A percentile compares a stretch with the other conserved stretches of the same genome.
Conservation (phyloP, 2,329 filamentous ascomycete species). For the Didymella sp. region DNA sequence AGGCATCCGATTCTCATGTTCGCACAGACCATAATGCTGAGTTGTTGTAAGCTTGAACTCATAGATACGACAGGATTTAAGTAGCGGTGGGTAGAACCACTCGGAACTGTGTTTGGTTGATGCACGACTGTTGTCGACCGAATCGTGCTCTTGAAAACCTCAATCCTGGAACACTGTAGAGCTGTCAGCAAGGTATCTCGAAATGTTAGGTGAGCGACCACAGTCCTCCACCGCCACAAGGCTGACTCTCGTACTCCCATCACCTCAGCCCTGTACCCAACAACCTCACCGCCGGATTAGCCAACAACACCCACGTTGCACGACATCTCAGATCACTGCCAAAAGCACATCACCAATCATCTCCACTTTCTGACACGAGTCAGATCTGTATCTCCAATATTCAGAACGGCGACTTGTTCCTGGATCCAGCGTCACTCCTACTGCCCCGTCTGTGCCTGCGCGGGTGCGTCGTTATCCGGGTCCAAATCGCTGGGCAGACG, state of each 20-base stretch:
- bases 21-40: background rate
- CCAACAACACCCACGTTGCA: slow-evolving; percentile 15
- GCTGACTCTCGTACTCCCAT: slow-evolving; percentile 2
- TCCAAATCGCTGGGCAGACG: slow-evolving; percentile 7
- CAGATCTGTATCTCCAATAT: slow-evolving; percentile 14
- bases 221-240: background rate
- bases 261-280: slow-evolving; percentile 11
- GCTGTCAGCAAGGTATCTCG: background rate
- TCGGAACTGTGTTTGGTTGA: background rate
- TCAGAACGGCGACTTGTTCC: slow-evolving; percentile 8
- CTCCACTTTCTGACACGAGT: slow-evolving; percentile 19
- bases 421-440: slow-evolving; percentile 6
- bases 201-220: background rate
- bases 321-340: background rate
- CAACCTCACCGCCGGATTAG: slow-evolving; percentile 17
- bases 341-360: slow-evolving; percentile 14
- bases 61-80: background rate
- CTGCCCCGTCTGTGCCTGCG: slow-evolving; percentile 4
- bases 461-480: slow-evolving; percentile 6
- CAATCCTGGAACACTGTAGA: background rate
- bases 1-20: no score
- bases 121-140: background rate
- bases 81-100: background rate
- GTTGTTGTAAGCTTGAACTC: background rate
- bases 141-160: background rate